These are phyloP conservation scores for Mortierella antarctica DNA, from an alignment of 192 early-diverging fungal species.

Conservation along the genomic window DNA sequence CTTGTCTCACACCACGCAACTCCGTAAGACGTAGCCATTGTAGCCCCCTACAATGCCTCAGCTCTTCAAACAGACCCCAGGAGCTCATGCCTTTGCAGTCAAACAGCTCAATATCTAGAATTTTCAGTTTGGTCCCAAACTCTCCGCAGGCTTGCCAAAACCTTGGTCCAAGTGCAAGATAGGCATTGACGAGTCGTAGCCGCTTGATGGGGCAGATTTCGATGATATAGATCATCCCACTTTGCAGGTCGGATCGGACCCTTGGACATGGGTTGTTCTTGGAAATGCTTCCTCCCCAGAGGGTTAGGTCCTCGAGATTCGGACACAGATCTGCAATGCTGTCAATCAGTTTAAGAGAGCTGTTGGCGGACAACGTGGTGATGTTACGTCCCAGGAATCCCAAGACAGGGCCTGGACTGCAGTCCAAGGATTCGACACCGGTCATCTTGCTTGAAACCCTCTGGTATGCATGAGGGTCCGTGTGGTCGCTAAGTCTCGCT, in stretches of 20 bases:
- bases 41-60: constrained; percentile 1
- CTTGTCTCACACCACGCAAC: constrained; percentile 5
- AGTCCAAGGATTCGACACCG: constrained; percentile 2
- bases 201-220: constrained; percentile 30
- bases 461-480: constrained; percentile 3
- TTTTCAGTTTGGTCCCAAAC: constrained; percentile 10
- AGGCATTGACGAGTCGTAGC: constrained; percentile 17
- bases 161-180: constrained; percentile 14
- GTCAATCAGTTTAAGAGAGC: constrained; percentile 20
- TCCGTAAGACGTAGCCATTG: constrained; percentile 24
- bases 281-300: constrained; percentile 26
- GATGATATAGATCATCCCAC: constrained; percentile 20
- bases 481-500: constrained; percentile 13
- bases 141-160: constrained; percentile 31
- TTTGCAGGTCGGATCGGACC: constrained; percentile 14
- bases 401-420: constrained; percentile 22
- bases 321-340: constrained; percentile 15
- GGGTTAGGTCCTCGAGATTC: constrained; percentile 16
- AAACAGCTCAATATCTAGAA: constrained; percentile 26
- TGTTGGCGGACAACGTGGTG: constrained; percentile 24
- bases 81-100: constrained; percentile 23
- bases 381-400: constrained; percentile 15
- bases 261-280: not conserved
- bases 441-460: constrained; percentile 9
- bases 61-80: constrained; percentile 31